Conservation (phyloP, 2,329 filamentous ascomycete genomes). For the Arthrobotrys entomopaga region DNA sequence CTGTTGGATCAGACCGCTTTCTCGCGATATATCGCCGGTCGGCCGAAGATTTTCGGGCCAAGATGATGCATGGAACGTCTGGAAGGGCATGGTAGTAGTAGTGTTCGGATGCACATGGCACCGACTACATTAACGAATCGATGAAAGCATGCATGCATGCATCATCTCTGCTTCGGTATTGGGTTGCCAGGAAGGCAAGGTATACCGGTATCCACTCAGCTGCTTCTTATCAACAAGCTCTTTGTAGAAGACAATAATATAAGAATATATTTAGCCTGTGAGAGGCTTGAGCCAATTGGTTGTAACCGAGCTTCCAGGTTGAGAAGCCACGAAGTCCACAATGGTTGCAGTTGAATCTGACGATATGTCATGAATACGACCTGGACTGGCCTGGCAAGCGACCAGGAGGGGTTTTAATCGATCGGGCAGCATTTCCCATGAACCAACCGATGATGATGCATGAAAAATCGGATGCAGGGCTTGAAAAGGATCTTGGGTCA, state of each 20-base stretch:
- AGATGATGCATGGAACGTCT: slow-evolving; percentile 8
- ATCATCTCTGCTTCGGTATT: slow-evolving; percentile 8
- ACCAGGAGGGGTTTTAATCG: too few species aligned
- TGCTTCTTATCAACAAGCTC: background rate
- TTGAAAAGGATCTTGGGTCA: too few species aligned
- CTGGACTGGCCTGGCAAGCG: too few species aligned
- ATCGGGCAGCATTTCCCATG: background rate
- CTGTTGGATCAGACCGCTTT: background rate
- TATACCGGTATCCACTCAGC: background rate
- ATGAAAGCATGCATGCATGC: slow-evolving; percentile 14
- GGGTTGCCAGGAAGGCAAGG: background rate
- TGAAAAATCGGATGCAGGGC: too few species aligned
- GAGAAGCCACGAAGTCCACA: slow-evolving; percentile 8
- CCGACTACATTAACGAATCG: slow-evolving; percentile 34
- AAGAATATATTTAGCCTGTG: slow-evolving; percentile 11
- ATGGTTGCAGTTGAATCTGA: slow-evolving; percentile 20
- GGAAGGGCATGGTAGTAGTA: slow-evolving; percentile 28
- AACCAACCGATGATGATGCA: too few species aligned
- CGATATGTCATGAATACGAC: slow-evolving; percentile 41
- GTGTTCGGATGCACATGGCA: slow-evolving; percentile 34
- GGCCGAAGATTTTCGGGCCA: slow-evolving; percentile 31
- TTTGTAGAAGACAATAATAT: slow-evolving; percentile 25
- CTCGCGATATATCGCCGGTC: slow-evolving; percentile 34
- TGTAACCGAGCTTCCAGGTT: slow-evolving; percentile 26
- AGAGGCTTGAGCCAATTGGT: background rate